A percentile compares a stretch with the other conserved stretches of the same genome.
These are phyloP conservation scores for Tuber umbilicatum DNA, from an alignment of 495 filamentous ascomycete genomes.

Conservation along the genomic window DNA sequence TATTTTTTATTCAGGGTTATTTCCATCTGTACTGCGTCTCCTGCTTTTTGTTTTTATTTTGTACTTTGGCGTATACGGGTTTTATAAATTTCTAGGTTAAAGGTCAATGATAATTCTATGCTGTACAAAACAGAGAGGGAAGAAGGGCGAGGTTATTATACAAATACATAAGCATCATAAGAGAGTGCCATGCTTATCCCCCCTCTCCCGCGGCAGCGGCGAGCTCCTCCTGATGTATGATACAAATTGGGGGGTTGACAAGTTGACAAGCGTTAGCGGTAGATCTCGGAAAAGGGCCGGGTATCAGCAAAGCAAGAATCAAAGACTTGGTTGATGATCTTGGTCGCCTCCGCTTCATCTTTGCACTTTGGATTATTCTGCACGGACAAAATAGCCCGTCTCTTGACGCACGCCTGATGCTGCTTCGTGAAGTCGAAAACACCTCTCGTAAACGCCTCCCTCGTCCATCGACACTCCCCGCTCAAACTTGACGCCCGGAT, in stretches of 20 bases:
- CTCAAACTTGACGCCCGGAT: slow-evolving; percentile 86
- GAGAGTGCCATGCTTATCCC: not conserved
- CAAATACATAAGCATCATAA: not conserved
- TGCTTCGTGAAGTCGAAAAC: slow-evolving; percentile 87
- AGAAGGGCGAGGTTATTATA: slow-evolving; percentile 2
- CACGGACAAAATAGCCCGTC: slow-evolving; percentile 70
- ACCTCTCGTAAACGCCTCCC: slow-evolving; percentile 72
- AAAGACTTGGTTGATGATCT: slow-evolving; percentile 93
- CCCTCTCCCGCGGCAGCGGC: not conserved
- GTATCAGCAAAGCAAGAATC: slow-evolving; percentile 94
- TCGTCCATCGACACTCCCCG: slow-evolving; percentile 86
- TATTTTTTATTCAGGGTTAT: slow-evolving; percentile 7
- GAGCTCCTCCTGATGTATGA: not conserved
- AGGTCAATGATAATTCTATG: slow-evolving; percentile 3
- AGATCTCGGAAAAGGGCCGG: slow-evolving; percentile 92
- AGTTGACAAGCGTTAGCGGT: slow-evolving; percentile 52
- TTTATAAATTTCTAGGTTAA: slow-evolving; percentile 5
- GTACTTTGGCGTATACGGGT: slow-evolving; percentile 26
- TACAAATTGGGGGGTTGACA: not conserved
- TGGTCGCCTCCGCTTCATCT: slow-evolving; percentile 77
- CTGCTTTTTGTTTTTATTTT: slow-evolving; percentile 31
- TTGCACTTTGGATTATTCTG: slow-evolving; percentile 67
- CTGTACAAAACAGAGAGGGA: not conserved
- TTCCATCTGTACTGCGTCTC: slow-evolving; percentile 14
- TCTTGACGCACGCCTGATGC: slow-evolving; percentile 83